Evolutionary conservation across 2,329 filamentous ascomycete species (phyloP).

Genomic region (Sordariomycetes sp.): DNA sequence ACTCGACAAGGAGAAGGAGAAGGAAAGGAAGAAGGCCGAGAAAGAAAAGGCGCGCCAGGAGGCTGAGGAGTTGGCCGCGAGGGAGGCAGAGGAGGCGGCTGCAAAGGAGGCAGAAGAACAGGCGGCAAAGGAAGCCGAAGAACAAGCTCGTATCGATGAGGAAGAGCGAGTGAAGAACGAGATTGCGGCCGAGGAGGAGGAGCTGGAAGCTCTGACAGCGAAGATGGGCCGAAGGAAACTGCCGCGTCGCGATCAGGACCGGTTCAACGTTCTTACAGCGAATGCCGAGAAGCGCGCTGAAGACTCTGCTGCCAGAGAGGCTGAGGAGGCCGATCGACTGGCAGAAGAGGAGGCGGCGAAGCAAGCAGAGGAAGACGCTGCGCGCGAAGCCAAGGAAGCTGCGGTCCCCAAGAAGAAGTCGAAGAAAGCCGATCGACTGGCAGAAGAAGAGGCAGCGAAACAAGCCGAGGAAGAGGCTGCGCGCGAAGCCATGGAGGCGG

Average conservation of each 20-base stretch:
- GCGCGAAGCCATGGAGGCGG: constrained; percentile 19
- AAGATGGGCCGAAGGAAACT: constrained; percentile 41
- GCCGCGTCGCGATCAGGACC: constrained; percentile 33
- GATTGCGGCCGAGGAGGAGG: constrained; percentile 18
- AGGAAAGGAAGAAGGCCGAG: constrained; percentile 26
- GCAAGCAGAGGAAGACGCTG: constrained; percentile 21
- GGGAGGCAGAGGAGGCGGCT: constrained; percentile 39
- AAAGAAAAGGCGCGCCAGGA: constrained; percentile 19
- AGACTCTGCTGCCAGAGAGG: constrained; percentile 23
- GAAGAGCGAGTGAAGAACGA: constrained; percentile 10
- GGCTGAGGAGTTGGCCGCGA: constrained; percentile 29
- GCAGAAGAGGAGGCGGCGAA: constrained; percentile 16
- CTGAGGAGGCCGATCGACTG: constrained; percentile 13
- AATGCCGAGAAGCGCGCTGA: constrained; percentile 24
- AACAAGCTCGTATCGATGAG: constrained; percentile 8
- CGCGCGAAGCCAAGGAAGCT: constrained; percentile 18
- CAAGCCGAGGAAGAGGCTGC: constrained; percentile 22
- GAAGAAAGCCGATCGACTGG: constrained; percentile 9
- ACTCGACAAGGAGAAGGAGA: constrained; percentile 36
- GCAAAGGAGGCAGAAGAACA: constrained; percentile 31
- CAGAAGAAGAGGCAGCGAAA: constrained; percentile 19
- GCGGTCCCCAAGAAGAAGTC: constrained; percentile 15
- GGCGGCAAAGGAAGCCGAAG: constrained; percentile 24
- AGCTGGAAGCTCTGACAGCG: constrained; percentile 28
- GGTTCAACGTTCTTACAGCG: constrained; percentile 23